Evolutionary conservation across 768 basidiomycete genomes (phyloP), one percentile per base, ranked within the genome.

Genomic region (Termitomyces sp.): DNA sequence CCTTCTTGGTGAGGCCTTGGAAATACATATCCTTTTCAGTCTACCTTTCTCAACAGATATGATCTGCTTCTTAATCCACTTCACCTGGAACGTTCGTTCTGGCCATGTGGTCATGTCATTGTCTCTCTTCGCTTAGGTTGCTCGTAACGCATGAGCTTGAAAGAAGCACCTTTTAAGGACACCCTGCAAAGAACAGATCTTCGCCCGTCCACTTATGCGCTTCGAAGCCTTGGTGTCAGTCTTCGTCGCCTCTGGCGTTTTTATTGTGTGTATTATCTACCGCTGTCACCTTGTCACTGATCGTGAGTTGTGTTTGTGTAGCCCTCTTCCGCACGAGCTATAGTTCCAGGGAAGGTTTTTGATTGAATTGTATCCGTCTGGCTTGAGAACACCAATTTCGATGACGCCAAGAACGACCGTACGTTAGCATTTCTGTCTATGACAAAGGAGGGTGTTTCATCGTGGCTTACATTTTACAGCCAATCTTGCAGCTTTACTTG

Each of bases 301-400:
- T 15, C 20, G 16, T 51, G 36, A 37, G 10, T 37, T 37, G 33
- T 16, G 5, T 16, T 28, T 15, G 37, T 51, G n/a, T 26, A 52
- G 51, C 37, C 51, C 18, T 41, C 51, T 12, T 26, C 51, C n/a
- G 37, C n/a, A 41, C 36, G n/a, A 37, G 51, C 51, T 37, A 41
- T 55, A 18, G 42, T 55, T n/a, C 33, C 24, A 20, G 54, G 54
- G 18, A 33, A 49, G 29, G 54, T 45, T 48, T 55, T 49, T 15
- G 22, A 55, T 20, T 28, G 54, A 24, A 34, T 55, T 28, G 31
- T 55, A 39, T 46, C 39, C 45, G 48, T 55, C 29, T 55, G 54
- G 54, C 42, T 55, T 12, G 54, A 55, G 37, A 55, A 55, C 9
- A 55, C 54, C 7, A 36, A 55, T 22, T 49, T 48, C 22, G 31